Evolutionary conservation across 2,329 filamentous ascomycete species (phyloP).

Genomic region (Pseudocercospora fijiensis): DNA sequence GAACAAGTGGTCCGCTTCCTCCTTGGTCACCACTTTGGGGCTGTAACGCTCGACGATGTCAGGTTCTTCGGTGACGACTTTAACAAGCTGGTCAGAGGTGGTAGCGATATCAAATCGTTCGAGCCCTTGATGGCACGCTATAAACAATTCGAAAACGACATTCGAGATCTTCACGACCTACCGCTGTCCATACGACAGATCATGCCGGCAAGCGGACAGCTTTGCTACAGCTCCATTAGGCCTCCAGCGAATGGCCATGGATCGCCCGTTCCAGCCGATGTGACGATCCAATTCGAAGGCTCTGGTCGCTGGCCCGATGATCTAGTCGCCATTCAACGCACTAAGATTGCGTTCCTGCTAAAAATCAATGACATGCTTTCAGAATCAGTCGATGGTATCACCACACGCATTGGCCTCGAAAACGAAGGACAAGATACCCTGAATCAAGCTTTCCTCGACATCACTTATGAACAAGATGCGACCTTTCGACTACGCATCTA

Average conservation of each 20-base stretch:
- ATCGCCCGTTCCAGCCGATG: constrained; percentile 63
- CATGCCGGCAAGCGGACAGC: constrained; percentile 66
- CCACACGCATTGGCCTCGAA: constrained; percentile 75
- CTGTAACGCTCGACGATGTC: constrained; percentile 50
- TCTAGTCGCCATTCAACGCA: constrained; percentile 83
- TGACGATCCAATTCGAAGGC: constrained; percentile 87
- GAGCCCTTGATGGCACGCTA: constrained; percentile 69
- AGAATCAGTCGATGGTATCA: constrained; percentile 59
- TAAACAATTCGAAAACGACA: constrained; percentile 68
- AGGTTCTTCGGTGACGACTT: constrained; percentile 50
- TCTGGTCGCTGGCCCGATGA: constrained; percentile 94
- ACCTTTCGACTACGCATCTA: constrained; percentile 84
- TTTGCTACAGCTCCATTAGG: constrained; percentile 70
- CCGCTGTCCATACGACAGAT: constrained; percentile 85
- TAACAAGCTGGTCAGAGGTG: constrained; percentile 44
- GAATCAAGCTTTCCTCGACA: constrained; percentile 80
- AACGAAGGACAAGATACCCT: constrained; percentile 66
- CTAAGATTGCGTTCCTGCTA: constrained; percentile 83
- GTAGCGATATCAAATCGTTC: constrained; percentile 56
- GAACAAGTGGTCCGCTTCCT: constrained; percentile 77
- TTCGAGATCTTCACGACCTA: constrained; percentile 75
- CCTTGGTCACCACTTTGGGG: constrained; percentile 66
- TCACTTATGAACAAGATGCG: constrained; percentile 69
- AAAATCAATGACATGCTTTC: constrained; percentile 72
- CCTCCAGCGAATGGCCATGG: constrained; percentile 52